These are phyloP conservation scores for Phytophthora ohioensis DNA, from an alignment of 352 stramenopile species.

Conservation along the genomic window DNA sequence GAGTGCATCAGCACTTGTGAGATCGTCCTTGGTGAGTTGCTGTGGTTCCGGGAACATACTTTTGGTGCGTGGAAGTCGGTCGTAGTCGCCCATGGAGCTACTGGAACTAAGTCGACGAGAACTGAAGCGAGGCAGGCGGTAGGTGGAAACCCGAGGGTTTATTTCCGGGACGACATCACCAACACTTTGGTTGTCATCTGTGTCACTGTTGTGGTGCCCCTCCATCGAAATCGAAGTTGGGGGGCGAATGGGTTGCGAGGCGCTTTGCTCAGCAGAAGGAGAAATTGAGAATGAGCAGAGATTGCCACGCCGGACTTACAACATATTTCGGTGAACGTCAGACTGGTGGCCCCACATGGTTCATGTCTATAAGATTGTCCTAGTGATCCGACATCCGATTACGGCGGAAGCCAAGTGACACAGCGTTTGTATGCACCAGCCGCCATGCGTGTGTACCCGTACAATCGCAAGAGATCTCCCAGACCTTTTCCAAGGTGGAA, in stretches of 20 bases:
- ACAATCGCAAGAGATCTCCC: too few species aligned
- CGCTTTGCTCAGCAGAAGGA: conserved; percentile 16
- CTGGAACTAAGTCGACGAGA: conserved; percentile 38
- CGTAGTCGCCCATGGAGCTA: conserved; percentile 27
- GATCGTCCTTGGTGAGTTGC: conserved; percentile 37
- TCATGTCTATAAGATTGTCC: conserved; percentile 23
- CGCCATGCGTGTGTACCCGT: too few species aligned
- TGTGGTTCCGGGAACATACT: conserved; percentile 43
- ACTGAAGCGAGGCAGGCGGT: conserved; percentile 44
- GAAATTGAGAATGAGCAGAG: conserved; percentile 27
- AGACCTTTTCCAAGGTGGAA: too few species aligned
- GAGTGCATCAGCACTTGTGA: conserved; percentile 61
- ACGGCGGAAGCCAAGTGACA: background rate
- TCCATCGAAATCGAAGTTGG: conserved; percentile 16
- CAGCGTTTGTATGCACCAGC: background rate
- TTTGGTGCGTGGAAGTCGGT: conserved; percentile 27
- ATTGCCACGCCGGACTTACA: background rate
- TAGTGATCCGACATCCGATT: background rate
- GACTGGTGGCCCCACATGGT: background rate
- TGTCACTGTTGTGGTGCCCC: conserved; percentile 21
- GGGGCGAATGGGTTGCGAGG: background rate
- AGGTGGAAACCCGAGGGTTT: conserved; percentile 18
- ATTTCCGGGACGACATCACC: conserved; percentile 29
- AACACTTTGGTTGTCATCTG: conserved; percentile 25
- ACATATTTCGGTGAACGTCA: background rate